Evolutionary conservation across 2,329 filamentous ascomycete genomes (phyloP).

Genomic region (Cladophialophora exuberans): DNA sequence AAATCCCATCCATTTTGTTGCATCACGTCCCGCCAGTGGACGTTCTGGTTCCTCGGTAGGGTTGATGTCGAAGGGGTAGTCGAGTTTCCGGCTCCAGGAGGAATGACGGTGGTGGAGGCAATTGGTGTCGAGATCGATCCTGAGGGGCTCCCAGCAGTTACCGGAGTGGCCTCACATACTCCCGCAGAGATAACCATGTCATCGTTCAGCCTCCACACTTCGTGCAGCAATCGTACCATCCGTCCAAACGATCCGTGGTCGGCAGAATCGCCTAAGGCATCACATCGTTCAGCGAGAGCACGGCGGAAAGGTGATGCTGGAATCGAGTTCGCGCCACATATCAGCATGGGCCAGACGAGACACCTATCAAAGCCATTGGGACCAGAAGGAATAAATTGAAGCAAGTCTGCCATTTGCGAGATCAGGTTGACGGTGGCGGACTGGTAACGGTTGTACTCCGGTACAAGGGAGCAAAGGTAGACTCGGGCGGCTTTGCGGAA

Average conservation of each 20-base stretch:
- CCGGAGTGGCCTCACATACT: conserved; percentile 34
- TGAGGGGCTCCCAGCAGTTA: conserved; percentile 31
- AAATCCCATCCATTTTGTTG: conserved; percentile 89
- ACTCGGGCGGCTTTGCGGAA: conserved; percentile 93
- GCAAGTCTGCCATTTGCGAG: conserved; percentile 72
- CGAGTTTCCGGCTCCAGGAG: conserved; percentile 21
- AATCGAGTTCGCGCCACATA: conserved; percentile 78
- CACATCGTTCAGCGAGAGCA: conserved; percentile 76
- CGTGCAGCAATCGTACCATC: conserved; percentile 74
- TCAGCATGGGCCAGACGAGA: conserved; percentile 89
- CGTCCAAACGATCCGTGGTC: conserved; percentile 84
- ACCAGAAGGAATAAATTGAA: conserved; percentile 82
- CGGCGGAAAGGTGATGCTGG: conserved; percentile 73
- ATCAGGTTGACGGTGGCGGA: conserved; percentile 75
- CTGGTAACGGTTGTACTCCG: conserved; percentile 78
- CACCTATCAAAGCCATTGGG: conserved; percentile 84
- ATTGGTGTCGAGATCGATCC: conserved; percentile 30
- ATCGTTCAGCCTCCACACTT: conserved; percentile 80
- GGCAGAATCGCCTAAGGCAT: conserved; percentile 74
- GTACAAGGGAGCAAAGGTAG: conserved; percentile 94
- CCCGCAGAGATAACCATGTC: conserved; percentile 50
- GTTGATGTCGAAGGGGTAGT: conserved; percentile 32
- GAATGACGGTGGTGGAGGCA: conserved; percentile 7
- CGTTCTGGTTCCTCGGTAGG: conserved; percentile 56
- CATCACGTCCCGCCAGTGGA: conserved; percentile 97